Conservation (phyloP, 306 rosid genomes). For the Castanea crenata region DNA sequence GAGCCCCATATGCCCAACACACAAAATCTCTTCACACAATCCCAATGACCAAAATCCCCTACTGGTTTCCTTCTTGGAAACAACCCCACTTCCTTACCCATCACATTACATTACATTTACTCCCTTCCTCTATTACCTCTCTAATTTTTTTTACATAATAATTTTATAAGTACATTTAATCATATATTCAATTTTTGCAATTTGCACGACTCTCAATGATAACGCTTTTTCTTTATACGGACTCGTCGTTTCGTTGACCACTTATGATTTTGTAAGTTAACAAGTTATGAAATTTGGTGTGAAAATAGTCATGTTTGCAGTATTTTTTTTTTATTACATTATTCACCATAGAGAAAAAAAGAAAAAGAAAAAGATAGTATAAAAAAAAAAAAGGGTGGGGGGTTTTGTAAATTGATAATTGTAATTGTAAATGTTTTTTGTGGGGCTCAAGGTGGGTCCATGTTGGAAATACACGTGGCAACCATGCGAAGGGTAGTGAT, state of each 20-base stretch:
- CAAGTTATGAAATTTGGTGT: no score
- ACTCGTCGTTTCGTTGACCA: no score
- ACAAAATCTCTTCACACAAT: constrained; percentile 50
- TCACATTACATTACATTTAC: not conserved
- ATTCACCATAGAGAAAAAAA: no score
- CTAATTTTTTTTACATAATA: not conserved
- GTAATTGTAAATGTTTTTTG: not conserved
- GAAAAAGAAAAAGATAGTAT: no score
- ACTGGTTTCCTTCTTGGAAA: constrained; percentile 90
- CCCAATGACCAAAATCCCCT: constrained; percentile 57
- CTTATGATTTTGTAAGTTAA: no score
- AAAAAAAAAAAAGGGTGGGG: no score
- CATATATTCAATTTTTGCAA: rapidly evolving
- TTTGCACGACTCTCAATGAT: no score
- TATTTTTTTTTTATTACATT: no score
- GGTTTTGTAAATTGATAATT: no score
- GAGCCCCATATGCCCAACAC: constrained; percentile 94
- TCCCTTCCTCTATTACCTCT: no score
- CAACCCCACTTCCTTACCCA: constrained; percentile 51
- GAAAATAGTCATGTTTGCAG: no score
- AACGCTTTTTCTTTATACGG: no score
- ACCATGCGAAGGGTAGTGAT: constrained; percentile 55
- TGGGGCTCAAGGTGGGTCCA: constrained; percentile 87
- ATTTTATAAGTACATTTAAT: not conserved
- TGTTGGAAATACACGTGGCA: constrained; percentile 50